Evolutionary conservation across 331 rosid species (phyloP).

Genomic region (Pyracantha coccinea): DNA sequence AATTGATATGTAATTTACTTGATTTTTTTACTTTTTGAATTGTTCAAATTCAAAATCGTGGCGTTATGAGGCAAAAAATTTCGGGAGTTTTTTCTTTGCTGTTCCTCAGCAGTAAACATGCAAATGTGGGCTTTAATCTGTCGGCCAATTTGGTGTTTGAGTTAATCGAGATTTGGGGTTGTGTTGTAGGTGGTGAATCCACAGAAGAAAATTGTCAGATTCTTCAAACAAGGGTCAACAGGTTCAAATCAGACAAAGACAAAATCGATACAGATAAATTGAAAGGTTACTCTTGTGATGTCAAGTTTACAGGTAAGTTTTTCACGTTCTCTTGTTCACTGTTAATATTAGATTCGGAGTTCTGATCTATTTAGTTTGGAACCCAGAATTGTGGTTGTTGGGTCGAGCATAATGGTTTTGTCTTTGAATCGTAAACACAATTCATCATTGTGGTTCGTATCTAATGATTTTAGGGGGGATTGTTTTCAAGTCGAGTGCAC

Average conservation of each 20-base stretch:
- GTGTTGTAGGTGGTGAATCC: constrained; percentile 82
- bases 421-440: not conserved
- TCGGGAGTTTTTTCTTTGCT: not conserved
- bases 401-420: not conserved
- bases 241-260: constrained; percentile 68
- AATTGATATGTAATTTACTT: not conserved
- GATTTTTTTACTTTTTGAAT: not conserved
- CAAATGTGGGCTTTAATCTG: not conserved
- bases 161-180: constrained; percentile 11
- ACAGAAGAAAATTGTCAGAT: constrained; percentile 77
- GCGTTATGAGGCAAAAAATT: not conserved
- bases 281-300: constrained; percentile 73
- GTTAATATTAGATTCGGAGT: not conserved
- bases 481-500: too few species aligned
- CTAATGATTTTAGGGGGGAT: not conserved
- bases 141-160: constrained; percentile 10
- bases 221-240: constrained; percentile 89
- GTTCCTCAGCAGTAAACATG: too few species aligned
- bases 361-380: not conserved
- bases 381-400: not conserved
- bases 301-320: constrained; percentile 62
- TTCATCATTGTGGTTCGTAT: not conserved
- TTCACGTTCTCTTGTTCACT: not conserved
- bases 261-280: constrained; percentile 45
- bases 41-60: not conserved